Percentiles rank a stretch among this genome's conserved stretches.
These are phyloP conservation scores for Dalbergia cochinchinensis DNA, from an alignment of 306 rosid genomes.

Conservation along the genomic window DNA sequence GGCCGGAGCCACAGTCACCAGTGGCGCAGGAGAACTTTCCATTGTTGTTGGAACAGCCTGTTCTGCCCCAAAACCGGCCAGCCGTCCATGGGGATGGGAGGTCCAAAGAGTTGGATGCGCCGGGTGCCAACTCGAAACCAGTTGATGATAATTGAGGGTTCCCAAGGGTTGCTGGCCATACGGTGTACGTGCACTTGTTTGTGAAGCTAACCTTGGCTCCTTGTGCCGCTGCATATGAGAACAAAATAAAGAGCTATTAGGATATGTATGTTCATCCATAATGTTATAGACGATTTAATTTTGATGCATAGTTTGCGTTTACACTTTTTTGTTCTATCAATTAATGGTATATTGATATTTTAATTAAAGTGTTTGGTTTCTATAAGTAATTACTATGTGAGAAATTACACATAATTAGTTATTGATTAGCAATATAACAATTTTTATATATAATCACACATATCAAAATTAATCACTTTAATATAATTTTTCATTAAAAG, in stretches of 20 bases:
- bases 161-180: slow-evolving; percentile 73
- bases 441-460: no score
- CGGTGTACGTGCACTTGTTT: slow-evolving; percentile 57
- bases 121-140: slow-evolving; percentile 62
- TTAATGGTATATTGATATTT: no score
- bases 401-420: no score
- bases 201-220: slow-evolving; percentile 37
- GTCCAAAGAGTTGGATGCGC: slow-evolving; percentile 39
- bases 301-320: not conserved
- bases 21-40: slow-evolving; percentile 77
- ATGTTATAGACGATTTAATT: not conserved
- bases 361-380: no score
- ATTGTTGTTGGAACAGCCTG: slow-evolving; percentile 62
- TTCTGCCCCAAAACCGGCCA: slow-evolving; percentile 83
- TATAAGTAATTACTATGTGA: no score
- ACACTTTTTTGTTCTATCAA: no score
- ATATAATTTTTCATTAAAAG: no score
- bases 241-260: not conserved
- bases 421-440: no score
- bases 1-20: slow-evolving; percentile 73
- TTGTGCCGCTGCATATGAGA: not conserved
- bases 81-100: slow-evolving; percentile 64
- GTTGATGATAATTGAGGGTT: slow-evolving; percentile 59
- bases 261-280: no score
- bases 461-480: no score